Evolutionary conservation across 129 eudicot genomes (phyloP), one percentile per base, ranked within the genome.

Genomic region (Flaveria brownii): DNA sequence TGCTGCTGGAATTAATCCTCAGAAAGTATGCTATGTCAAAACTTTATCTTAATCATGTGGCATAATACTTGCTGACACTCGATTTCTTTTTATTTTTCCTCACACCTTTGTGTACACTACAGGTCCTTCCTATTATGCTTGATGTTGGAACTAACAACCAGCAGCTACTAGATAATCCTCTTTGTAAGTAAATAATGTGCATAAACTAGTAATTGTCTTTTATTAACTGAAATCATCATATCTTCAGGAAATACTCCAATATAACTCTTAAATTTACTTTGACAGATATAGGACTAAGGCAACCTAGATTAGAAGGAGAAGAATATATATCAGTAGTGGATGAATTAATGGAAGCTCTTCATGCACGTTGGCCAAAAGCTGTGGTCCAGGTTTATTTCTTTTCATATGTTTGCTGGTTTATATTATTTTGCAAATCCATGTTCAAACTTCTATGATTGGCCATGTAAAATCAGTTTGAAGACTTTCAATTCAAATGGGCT

Each of bases 1-100:
- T 81, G 99, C 99, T 79, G 99, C 99, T 77, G 99, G 99, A 67
- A 95, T 95, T 75, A 91, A 95, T 82, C 99, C 99, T 70, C 94
- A 86, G 73, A 87, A 84, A 62, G 99, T 95, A 91, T 78, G 97
- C 30, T 22, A 61, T 81, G 49, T 82, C 74, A n/a, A 6, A 66
- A 70, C 28, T 59, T 57, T n/a, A 72, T 36, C 52, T 49, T 55
- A 62, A 49, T 11, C 12, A 13, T 71, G 74, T 42, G 60, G 4
- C 73, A 16, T 41, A 69, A 50, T 73, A 49, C 70, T 23, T 77
- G 43, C 57, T 67, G 20, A 68, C 55, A 68, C 61, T 49, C 26
- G 4, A 28, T 28, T 28, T 28, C 33, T 28, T 28, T 28, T 28
- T 28, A 28, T 28, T 28, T 28, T 28, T 26, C 33, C 33, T 28